Evolutionary conservation across 108 stramenopile species (phyloP).

Genomic region (Discostella pseudostelligera): DNA sequence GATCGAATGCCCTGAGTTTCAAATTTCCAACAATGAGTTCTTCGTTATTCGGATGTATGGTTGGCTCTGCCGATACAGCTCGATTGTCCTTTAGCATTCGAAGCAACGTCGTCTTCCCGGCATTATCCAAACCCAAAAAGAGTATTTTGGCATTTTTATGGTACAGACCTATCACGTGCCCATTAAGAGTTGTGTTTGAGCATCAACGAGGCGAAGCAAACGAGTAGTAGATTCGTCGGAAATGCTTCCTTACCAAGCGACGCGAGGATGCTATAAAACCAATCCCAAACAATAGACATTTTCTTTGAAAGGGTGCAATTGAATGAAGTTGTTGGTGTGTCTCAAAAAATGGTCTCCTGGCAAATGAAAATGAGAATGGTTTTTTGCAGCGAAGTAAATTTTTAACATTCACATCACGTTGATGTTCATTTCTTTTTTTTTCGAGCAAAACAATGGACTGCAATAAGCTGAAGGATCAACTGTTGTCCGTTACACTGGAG

Average conservation of each 20-base stretch:
- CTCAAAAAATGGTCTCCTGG: too few species aligned
- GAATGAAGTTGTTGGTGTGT: too few species aligned
- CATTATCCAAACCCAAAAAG: slow-evolving; percentile 98
- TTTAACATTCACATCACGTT: too few species aligned
- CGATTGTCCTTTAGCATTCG: slow-evolving; percentile 97
- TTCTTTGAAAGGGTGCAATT: neutral
- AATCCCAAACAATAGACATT: slow-evolving; percentile 60
- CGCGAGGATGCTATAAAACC: slow-evolving; percentile 88
- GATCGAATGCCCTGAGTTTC: slow-evolving; percentile 81
- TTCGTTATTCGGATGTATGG: slow-evolving; percentile 76
- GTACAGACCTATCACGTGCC: slow-evolving; percentile 80
- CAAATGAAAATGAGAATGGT: too few species aligned
- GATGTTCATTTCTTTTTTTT: too few species aligned
- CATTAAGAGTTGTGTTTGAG: too few species aligned
- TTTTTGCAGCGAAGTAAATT: too few species aligned
- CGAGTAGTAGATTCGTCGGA: neutral
- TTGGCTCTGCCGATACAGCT: slow-evolving; percentile 79
- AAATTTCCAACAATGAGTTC: slow-evolving; percentile 74
- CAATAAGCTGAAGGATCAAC: slow-evolving; percentile 24
- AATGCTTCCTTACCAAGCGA: slow-evolving; percentile 36
- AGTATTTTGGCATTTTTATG: slow-evolving; percentile 95
- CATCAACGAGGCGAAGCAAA: too few species aligned
- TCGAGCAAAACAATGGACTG: slow-evolving; percentile 4
- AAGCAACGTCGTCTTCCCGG: slow-evolving; percentile 96
- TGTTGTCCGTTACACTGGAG: slow-evolving; percentile 21